Base-by-base conservation (phyloP, 257 asterid genomes). In the Solanum gracilifrons region DNA sequence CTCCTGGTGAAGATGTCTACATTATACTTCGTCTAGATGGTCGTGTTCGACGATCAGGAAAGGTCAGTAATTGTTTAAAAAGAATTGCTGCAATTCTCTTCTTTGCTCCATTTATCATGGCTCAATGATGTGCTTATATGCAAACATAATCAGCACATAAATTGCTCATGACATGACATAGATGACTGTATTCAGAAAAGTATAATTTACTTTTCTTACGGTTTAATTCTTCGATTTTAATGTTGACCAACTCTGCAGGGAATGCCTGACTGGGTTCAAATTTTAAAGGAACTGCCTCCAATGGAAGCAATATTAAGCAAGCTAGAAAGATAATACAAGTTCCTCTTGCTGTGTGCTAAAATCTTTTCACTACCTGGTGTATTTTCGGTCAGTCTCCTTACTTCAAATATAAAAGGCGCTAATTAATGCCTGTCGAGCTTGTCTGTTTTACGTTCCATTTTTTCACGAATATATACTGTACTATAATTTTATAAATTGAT, bases 11-110 rank as follows among this genome's bases (percentile, higher is more conserved):
- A 91, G 98, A 97, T 89, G 98, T 97, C 60, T 97, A 95, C 92
- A 93, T 97, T 86, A 93, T 97, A 79, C 98, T 97, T 82, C 98
- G 98, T 89, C 96, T 97, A 66, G 99, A 97, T 93, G 99, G 99
- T 1, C 98, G 99, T 86, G 96, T 97, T 87, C 93, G 98, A 72
- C 94, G 96, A 90, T 97, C 99, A 83, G 98, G 99, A 72, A 93
- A 92, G 98, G 99, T 97, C 75, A 91, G 99, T 96, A 64, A 90
- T 58, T 27, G 21, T 66, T 64, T 13, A 64, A 2, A 13, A 73
- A 3, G 11, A n/a, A 68, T 9, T 75, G 55, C 86, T 46, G 16
- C 51, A 25, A 7, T n/a, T 84, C 48, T 37, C 75, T 41, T 87
- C 51, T 86, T 32, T 88, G 33, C 13, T 64, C 21, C 79, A 37